Conservation (phyloP, 2,329 filamentous ascomycete genomes). For the Xylariaceae sp. region DNA sequence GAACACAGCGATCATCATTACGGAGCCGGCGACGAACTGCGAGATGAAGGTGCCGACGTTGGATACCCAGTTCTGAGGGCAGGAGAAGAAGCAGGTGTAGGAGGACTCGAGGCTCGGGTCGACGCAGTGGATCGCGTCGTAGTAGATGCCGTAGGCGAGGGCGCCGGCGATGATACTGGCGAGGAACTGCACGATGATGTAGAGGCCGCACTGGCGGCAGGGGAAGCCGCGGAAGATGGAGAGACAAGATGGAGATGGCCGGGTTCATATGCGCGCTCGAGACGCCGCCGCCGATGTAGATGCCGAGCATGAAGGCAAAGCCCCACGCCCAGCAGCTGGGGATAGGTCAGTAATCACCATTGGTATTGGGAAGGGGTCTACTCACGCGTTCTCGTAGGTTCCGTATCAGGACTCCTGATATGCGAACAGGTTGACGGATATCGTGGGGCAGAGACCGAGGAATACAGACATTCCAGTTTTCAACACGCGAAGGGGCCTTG, state of each 20-base stretch:
- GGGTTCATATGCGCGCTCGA: conserved; percentile 31
- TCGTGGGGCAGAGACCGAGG: conserved; percentile 21
- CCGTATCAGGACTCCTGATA: conserved; percentile 18
- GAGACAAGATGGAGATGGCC: conserved; percentile 30
- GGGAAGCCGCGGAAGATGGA: conserved; percentile 34
- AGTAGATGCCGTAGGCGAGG: conserved; percentile 27
- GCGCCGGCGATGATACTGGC: conserved; percentile 26
- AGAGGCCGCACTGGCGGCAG: conserved; percentile 28
- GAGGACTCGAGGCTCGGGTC: conserved; percentile 27
- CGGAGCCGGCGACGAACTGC: conserved; percentile 30
- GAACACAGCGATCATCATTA: conserved; percentile 33
- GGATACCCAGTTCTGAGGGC: conserved; percentile 24
- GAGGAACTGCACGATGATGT: conserved; percentile 27
- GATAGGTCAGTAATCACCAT: too few relatives aligned
- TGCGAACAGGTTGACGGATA: conserved; percentile 24
- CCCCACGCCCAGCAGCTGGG: conserved; percentile 26
- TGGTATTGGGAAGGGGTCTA: background rate
- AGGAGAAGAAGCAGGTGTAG: conserved; percentile 32
- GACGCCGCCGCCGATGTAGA: conserved; percentile 24
- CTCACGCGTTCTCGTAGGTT: conserved; percentile 18
- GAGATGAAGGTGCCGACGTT: conserved; percentile 28
- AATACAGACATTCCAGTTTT: conserved; percentile 23
- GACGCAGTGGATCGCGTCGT: conserved; percentile 25
- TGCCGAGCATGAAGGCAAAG: conserved; percentile 28
- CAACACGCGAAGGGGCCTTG: background rate